Percentiles rank a stretch among this genome's conserved stretches.
phyloP scores from a whole-genome alignment of 768 basidiomycete genomes.

The Pisolithus microcarpus region DNA sequence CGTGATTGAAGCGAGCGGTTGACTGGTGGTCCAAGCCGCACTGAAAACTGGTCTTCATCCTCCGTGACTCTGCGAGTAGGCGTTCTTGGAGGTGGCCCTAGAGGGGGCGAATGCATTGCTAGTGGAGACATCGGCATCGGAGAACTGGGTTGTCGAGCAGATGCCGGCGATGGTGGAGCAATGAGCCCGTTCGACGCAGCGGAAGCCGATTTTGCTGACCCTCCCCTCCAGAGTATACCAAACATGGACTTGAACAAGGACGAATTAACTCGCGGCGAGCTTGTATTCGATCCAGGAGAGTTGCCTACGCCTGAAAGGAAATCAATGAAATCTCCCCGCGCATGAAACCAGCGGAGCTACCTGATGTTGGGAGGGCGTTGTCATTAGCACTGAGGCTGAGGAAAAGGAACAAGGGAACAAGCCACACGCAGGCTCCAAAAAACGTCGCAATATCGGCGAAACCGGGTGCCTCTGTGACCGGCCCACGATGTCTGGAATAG shows the following conservation, averaged over 20 bases:
- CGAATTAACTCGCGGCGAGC: conserved; percentile 38
- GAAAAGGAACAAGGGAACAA: conserved; percentile 89
- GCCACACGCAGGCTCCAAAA: conserved; percentile 82
- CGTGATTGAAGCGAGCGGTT: conserved; percentile 20
- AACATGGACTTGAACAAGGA: conserved; percentile 68
- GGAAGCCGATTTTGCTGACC: conserved; percentile 36
- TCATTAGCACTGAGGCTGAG: conserved; percentile 95
- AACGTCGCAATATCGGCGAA: conserved; percentile 79
- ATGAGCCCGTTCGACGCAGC: conserved; percentile 62
- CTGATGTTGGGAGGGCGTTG: conserved; percentile 80
- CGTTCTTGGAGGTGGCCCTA: conserved; percentile 22
- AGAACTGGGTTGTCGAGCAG: conserved; percentile 6
- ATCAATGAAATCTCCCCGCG: not conserved
- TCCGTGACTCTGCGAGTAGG: conserved; percentile 27
- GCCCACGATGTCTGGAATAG: conserved; percentile 39
- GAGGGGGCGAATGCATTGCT: conserved; percentile 13
- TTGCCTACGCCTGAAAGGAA: conserved; percentile 9
- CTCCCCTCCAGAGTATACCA: conserved; percentile 35
- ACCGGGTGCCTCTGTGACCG: conserved; percentile 29
- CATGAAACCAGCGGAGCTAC: conserved; percentile 25
- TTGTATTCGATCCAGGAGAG: conserved; percentile 16
- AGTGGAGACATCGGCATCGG: conserved; percentile 27
- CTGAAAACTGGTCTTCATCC: conserved; percentile 21
- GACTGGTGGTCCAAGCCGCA: conserved; percentile 39
- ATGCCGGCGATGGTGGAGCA: conserved; percentile 48